A percentile compares a stretch with the other conserved stretches of the same genome.
Conservation (phyloP, 176 grass and related monocot species). For the Oryza meridionalis region DNA sequence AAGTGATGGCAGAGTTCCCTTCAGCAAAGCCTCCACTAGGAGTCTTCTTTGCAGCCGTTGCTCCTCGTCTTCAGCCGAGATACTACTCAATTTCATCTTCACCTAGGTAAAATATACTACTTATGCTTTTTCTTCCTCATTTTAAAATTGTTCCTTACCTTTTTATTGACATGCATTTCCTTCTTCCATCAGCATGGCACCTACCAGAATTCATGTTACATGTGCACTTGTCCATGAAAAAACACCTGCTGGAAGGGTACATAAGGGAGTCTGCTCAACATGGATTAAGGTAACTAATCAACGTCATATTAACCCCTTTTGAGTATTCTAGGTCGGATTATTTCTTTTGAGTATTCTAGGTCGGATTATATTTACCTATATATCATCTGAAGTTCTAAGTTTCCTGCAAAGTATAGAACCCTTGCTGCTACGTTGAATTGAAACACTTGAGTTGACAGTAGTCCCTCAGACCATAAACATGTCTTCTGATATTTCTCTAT, state of each 20-base stretch:
- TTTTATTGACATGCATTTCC: neutral
- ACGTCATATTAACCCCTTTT: neutral
- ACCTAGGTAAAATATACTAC: conserved; percentile 55
- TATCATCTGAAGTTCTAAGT: conserved; percentile 3
- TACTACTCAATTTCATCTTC: conserved; percentile 98
- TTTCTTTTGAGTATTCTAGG: neutral
- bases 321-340: neutral
- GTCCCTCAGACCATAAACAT: neutral
- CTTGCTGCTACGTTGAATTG: too few relatives aligned
- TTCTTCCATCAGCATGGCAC: conserved; percentile 64
- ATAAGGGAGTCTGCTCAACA: conserved; percentile 91
- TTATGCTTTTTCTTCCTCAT: conserved; percentile 15
- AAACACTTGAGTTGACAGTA: neutral
- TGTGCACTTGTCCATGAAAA: conserved; percentile 74
- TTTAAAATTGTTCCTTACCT: conserved; percentile 2
- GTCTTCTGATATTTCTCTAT: conserved; percentile 30
- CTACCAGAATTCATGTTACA: conserved; percentile 86
- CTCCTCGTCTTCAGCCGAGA: conserved; percentile 86
- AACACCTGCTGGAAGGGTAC: conserved; percentile 76
- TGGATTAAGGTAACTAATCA: conserved; percentile 83
- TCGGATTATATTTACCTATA: conserved; percentile 16
- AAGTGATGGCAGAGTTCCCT: conserved; percentile 93
- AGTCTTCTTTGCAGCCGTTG: conserved; percentile 85
- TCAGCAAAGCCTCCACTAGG: conserved; percentile 85
- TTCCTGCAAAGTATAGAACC: neutral